Conservation (phyloP, 1,284 basidiomycete species). For the Apiotrichum veenhuisii region DNA sequence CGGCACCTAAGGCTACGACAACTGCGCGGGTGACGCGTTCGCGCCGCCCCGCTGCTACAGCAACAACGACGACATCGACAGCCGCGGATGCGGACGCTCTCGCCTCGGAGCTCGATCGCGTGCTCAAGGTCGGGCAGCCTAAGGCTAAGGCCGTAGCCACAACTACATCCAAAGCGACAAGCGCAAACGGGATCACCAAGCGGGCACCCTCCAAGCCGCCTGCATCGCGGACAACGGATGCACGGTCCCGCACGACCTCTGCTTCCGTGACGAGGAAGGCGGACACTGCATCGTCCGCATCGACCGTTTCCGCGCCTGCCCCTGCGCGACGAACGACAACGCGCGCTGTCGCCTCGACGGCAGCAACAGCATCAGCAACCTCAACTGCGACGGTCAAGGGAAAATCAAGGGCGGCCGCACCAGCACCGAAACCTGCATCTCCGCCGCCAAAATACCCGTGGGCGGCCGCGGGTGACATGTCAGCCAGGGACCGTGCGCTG, state of each 20-base stretch:
- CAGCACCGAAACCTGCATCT: background rate
- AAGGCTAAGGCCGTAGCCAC: background rate
- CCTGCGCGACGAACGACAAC: background rate
- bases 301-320: background rate
- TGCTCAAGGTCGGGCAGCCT: slow-evolving; percentile 27
- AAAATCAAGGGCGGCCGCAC: background rate
- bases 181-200: background rate
- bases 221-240: background rate
- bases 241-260: background rate
- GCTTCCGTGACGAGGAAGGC: background rate
- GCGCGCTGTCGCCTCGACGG: background rate
- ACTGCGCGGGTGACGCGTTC: background rate
- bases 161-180: background rate
- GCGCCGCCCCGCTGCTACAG: background rate
- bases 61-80: background rate
- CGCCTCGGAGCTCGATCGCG: slow-evolving; percentile 27
- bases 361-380: background rate
- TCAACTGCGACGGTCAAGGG: background rate
- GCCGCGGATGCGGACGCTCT: slow-evolving; percentile 20
- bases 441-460: slow-evolving; percentile 7
- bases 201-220: background rate
- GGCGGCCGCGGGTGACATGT: slow-evolving; percentile 2
- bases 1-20: background rate
- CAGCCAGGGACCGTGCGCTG: slow-evolving; percentile 12
- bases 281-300: background rate